Evolutionary conservation across 805 yeast genomes (phyloP).

Genomic region (Starmerella vaccinii): DNA sequence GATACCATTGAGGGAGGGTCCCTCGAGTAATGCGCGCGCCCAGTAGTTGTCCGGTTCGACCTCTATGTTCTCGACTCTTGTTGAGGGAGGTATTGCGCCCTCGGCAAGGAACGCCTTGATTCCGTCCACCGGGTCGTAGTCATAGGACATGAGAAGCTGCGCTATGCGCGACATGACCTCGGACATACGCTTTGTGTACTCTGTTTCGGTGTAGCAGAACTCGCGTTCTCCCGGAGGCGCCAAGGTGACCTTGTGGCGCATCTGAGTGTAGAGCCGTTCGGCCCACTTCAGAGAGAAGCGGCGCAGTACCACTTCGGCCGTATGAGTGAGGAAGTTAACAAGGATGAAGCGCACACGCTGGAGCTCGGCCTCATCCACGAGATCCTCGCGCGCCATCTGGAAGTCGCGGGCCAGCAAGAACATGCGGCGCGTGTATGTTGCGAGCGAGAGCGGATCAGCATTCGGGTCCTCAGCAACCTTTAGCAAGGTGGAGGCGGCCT

Average conservation of each 20-base stretch:
- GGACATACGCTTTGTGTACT: conserved; percentile 25
- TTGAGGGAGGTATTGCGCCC: neutral
- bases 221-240: conserved; percentile 24
- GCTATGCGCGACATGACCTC: conserved; percentile 36
- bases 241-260: conserved; percentile 27
- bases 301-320: conserved; percentile 36
- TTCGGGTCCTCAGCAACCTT: conserved; percentile 40
- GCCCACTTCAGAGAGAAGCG: conserved; percentile 27
- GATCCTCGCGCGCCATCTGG: conserved; percentile 29
- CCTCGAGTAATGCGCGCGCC: conserved; percentile 18
- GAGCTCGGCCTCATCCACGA: conserved; percentile 33
- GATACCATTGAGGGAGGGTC: conserved; percentile 30
- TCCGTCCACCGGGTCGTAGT: conserved; percentile 40
- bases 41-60: conserved; percentile 15
- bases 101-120: conserved; percentile 5
- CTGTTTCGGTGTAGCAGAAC: conserved; percentile 27
- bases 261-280: conserved; percentile 29
- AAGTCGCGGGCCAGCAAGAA: conserved; percentile 49
- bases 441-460: conserved; percentile 31
- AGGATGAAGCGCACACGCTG: conserved; percentile 53
- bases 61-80: conserved; percentile 13
- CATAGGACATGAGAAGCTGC: conserved; percentile 53
- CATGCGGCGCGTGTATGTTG: conserved; percentile 49
- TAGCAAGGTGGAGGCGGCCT: conserved; percentile 51
- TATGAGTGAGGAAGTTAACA: conserved; percentile 49